These are phyloP conservation scores for Exophiala bonariae DNA, from an alignment of 2,329 filamentous ascomycete species.

Conservation along the genomic window DNA sequence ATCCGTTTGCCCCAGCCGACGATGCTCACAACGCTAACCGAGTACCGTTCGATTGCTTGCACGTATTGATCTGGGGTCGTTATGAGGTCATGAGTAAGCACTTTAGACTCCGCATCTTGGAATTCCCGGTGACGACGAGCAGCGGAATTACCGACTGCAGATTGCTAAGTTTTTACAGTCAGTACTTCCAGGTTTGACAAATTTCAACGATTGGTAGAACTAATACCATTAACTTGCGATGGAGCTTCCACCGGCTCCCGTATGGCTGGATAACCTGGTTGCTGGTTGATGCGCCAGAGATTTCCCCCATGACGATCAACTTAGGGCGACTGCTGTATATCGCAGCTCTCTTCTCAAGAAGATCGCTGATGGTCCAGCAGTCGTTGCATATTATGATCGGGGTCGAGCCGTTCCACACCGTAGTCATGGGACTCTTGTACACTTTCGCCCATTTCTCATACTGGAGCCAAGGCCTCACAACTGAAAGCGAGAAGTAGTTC, in stretches of 20 bases:
- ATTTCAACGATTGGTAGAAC: too few relatives aligned
- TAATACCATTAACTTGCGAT: conserved; percentile 45
- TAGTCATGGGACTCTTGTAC: conserved; percentile 53
- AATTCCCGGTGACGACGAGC: conserved; percentile 54
- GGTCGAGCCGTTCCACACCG: conserved; percentile 53
- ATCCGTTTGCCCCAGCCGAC: conserved; percentile 40
- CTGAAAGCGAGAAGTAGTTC: conserved; percentile 56
- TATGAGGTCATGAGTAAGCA: conserved; percentile 48
- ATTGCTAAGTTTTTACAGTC: conserved; percentile 32
- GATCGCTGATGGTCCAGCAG: conserved; percentile 32
- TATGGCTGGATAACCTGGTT: conserved; percentile 47
- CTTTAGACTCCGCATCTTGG: conserved; percentile 59
- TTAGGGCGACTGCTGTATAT: conserved; percentile 34
- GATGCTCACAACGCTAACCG: conserved; percentile 42
- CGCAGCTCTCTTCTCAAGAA: conserved; percentile 35
- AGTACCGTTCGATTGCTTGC: conserved; percentile 41
- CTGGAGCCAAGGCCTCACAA: conserved; percentile 58
- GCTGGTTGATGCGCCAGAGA: conserved; percentile 36
- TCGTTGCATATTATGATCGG: conserved; percentile 38
- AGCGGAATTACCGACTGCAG: conserved; percentile 55
- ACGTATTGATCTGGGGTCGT: conserved; percentile 37
- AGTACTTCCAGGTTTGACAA: too few relatives aligned
- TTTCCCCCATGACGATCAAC: conserved; percentile 33
- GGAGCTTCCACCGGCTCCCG: conserved; percentile 37
- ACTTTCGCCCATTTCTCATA: conserved; percentile 55